Evolutionary conservation across 148 eudicot genomes (phyloP).

Genomic region (Dysphania ambrosioides): DNA sequence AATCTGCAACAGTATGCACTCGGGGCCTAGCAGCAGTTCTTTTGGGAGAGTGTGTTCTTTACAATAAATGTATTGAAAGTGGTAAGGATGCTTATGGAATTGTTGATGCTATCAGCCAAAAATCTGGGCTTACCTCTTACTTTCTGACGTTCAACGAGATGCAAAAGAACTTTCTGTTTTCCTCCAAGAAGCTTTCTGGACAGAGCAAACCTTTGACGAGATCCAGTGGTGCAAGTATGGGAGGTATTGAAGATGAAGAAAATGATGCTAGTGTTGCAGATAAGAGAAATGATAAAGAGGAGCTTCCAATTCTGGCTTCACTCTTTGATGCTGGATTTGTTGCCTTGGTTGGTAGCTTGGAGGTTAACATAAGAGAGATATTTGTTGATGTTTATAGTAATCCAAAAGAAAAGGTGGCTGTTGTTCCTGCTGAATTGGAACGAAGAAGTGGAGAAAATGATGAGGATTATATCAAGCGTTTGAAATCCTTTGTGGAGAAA

Average conservation of each 20-base stretch:
- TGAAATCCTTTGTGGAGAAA: constrained; percentile 74
- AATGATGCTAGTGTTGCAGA: constrained; percentile 31
- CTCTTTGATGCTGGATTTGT: constrained; percentile 68
- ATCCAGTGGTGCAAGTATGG: constrained; percentile 77
- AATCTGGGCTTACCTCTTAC: constrained; percentile 75
- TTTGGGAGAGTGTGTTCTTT: constrained; percentile 79
- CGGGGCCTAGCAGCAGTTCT: constrained; percentile 81
- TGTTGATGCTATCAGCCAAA: constrained; percentile 83
- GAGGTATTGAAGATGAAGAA: constrained; percentile 69
- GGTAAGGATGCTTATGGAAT: constrained; percentile 67
- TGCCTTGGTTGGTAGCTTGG: constrained; percentile 51
- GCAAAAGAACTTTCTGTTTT: constrained; percentile 67
- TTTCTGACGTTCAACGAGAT: constrained; percentile 77
- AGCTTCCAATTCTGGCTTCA: constrained; percentile 68
- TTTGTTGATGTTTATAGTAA: constrained; percentile 74
- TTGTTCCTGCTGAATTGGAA: constrained; percentile 87
- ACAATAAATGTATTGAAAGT: constrained; percentile 50
- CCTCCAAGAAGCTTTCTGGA: constrained; percentile 51
- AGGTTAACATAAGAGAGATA: constrained; percentile 66
- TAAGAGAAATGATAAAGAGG: constrained; percentile 40
- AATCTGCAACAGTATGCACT: constrained; percentile 50
- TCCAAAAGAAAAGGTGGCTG: constrained; percentile 82
- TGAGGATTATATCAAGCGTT: constrained; percentile 63
- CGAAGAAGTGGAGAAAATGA: constrained; percentile 70
- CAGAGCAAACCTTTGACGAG: constrained; percentile 62